Percentiles rank a stretch among this genome's conserved stretches.
Conservation (phyloP, 768 basidiomycete genomes). For the Auriscalpium orientale region DNA sequence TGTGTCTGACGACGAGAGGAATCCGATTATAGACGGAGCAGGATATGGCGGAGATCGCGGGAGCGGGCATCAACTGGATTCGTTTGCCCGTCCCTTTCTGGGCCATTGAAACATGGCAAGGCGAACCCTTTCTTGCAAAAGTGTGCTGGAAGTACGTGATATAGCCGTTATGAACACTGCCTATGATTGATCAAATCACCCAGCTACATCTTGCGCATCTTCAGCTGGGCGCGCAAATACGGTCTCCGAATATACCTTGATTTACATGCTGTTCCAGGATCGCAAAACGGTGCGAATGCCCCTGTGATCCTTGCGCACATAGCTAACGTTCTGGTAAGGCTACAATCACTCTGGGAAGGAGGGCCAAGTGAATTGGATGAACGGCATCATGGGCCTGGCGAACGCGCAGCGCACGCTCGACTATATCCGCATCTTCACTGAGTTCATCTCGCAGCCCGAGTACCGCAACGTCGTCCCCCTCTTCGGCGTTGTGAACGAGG, state of each 20-base stretch:
- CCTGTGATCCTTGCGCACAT: background rate
- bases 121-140: slow-evolving; percentile 72
- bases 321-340: slow-evolving; percentile 21
- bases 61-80: slow-evolving; percentile 83
- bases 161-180: too few species aligned
- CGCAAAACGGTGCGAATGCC: slow-evolving; percentile 53
- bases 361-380: slow-evolving; percentile 58
- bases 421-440: slow-evolving; percentile 68
- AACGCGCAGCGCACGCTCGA: slow-evolving; percentile 79
- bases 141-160: slow-evolving; percentile 64
- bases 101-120: slow-evolving; percentile 73
- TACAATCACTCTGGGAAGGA: slow-evolving; percentile 54
- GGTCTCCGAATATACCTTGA: slow-evolving; percentile 79
- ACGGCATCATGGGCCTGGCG: slow-evolving; percentile 79
- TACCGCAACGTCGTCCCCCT: slow-evolving; percentile 57
- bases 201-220: slow-evolving; percentile 61
- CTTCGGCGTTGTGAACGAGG: slow-evolving; percentile 65
- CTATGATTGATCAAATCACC: too few species aligned
- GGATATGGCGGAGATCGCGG: slow-evolving; percentile 85
- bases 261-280: slow-evolving; percentile 75
- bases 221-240: slow-evolving; percentile 87
- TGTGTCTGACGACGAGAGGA: background rate
- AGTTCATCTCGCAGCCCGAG: slow-evolving; percentile 77
- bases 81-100: slow-evolving; percentile 81
- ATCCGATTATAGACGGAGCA: slow-evolving; percentile 58